Evolutionary conservation across 345 rosid genomes (phyloP).

Genomic region (Eucalyptus sp.): DNA sequence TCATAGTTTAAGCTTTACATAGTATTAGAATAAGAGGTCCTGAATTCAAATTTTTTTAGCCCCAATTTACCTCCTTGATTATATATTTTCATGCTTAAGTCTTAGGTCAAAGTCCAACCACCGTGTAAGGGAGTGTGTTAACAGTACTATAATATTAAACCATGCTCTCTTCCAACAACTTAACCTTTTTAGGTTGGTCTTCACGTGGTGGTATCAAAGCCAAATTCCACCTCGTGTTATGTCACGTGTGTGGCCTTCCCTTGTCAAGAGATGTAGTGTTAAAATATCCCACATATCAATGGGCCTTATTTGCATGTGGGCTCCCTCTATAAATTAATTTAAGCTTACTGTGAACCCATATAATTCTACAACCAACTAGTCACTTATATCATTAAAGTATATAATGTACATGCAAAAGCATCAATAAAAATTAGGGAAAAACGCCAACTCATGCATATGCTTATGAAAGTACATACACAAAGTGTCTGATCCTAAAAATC

Average conservation of each 20-base stretch:
- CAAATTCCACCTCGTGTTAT: not conserved
- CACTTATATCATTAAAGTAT: not conserved
- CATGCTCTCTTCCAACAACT: not conserved
- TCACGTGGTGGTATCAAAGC: accelerated
- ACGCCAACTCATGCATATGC: not conserved
- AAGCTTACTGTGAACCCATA: not conserved
- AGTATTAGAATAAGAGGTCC: not conserved
- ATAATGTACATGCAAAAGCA: not conserved
- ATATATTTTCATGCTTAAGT: not conserved
- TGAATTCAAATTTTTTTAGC: not conserved
- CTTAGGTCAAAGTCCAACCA: not conserved
- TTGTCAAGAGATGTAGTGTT: not conserved
- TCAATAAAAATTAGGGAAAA: not conserved
- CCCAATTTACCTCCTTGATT: not conserved
- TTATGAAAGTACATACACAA: not conserved
- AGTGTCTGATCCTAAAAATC: not conserved
- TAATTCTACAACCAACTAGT: not conserved
- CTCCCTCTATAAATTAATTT: not conserved
- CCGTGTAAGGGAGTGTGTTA: not conserved
- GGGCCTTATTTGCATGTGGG: not conserved
- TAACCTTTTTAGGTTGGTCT: not conserved
- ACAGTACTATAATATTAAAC: not conserved
- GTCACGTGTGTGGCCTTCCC: not conserved
- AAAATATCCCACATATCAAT: not conserved
- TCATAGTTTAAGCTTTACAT: not conserved